Evolutionary conservation across 257 asterid genomes (phyloP).

Genomic region (Nicotiana paniculata): DNA sequence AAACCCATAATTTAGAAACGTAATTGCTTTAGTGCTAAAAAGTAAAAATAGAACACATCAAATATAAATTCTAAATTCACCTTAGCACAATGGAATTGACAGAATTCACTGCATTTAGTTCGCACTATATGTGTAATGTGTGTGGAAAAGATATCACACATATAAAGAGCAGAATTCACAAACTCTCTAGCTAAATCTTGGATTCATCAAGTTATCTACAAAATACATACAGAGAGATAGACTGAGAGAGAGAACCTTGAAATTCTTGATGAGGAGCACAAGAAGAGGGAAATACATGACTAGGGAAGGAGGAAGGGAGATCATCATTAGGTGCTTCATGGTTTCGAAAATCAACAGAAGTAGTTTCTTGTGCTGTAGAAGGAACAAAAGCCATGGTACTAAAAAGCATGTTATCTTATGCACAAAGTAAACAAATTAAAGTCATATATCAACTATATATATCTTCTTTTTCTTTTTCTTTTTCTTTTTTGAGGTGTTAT

Average conservation of each 20-base stretch:
- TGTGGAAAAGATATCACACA: not conserved
- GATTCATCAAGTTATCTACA: not conserved
- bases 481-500: not conserved
- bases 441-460: not conserved
- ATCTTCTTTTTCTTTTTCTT: not conserved
- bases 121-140: not conserved
- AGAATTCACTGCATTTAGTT: not conserved
- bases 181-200: not conserved
- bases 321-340: slow-evolving; percentile 25
- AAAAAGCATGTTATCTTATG: slow-evolving; percentile 17
- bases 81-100: not conserved
- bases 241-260: slow-evolving; percentile 30
- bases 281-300: slow-evolving; percentile 17
- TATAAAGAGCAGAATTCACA: not conserved
- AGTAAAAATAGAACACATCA: not conserved
- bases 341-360: slow-evolving; percentile 30
- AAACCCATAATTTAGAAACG: not conserved
- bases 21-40: not conserved
- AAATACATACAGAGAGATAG: not conserved
- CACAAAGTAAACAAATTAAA: slow-evolving; percentile 6
- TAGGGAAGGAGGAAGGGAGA: slow-evolving; percentile 23
- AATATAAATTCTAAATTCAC: not conserved
- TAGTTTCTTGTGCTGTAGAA: not conserved
- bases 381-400: slow-evolving; percentile 48
- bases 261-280: slow-evolving; percentile 45